phyloP scores from a whole-genome alignment of 192 early-diverging fungal genomes.

The Backusella sp. region DNA sequence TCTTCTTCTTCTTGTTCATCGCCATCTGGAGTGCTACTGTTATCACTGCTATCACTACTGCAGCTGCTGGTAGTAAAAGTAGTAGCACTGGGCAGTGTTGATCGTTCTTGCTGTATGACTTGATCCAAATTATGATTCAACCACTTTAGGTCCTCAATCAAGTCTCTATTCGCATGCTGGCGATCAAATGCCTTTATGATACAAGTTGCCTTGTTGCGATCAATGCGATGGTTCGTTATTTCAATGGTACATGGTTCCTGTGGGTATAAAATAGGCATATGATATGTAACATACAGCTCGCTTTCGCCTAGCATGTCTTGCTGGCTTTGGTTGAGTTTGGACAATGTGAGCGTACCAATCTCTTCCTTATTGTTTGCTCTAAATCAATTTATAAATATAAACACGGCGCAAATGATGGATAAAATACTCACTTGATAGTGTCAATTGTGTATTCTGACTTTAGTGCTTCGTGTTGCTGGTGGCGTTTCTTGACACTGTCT shows the following conservation, averaged over 20 bases:
- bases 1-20: not conserved
- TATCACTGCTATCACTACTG: no score
- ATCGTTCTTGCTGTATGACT: not conserved
- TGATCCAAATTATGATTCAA: slow-evolving; percentile 1
- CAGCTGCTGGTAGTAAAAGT: not conserved
- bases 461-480: not conserved
- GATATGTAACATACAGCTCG: slow-evolving; percentile 3
- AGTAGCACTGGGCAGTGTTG: not conserved
- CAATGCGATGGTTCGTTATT: slow-evolving; percentile 4
- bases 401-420: not conserved
- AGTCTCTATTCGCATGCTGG: not conserved
- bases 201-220: not conserved
- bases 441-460: not conserved
- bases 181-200: not conserved
- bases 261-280: slow-evolving; percentile 38
- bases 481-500: not conserved
- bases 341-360: not conserved
- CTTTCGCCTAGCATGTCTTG: not conserved
- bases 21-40: not conserved
- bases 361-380: not conserved
- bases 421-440: not conserved
- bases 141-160: slow-evolving; percentile 13
- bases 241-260: slow-evolving; percentile 41
- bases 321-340: not conserved
- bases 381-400: not conserved